Percentiles rank a stretch among this genome's conserved stretches.
phyloP scores from a whole-genome alignment of 108 stramenopile genomes.

The Pseudonitzschia pungens region DNA sequence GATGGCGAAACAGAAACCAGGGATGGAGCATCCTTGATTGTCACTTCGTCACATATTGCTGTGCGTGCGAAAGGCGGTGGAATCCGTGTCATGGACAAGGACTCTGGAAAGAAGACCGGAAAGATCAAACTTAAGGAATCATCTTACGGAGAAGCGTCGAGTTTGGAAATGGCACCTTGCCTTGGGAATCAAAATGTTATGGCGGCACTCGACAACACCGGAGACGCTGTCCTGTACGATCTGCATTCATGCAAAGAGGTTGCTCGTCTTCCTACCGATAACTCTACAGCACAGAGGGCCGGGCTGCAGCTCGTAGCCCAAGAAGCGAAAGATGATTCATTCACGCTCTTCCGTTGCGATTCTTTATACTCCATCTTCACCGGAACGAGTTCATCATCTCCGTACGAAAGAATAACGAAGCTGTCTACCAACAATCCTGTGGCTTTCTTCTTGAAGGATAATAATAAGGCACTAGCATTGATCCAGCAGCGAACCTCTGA shows the following conservation, averaged over 20 bases:
- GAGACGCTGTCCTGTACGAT: slow-evolving; percentile 25
- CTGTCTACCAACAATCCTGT: slow-evolving; percentile 18
- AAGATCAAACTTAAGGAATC: background rate
- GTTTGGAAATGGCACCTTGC: slow-evolving; percentile 10
- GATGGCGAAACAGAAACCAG: background rate
- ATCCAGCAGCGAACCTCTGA: slow-evolving; percentile 20
- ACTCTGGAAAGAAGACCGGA: slow-evolving; percentile 36
- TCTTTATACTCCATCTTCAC: slow-evolving; percentile 16
- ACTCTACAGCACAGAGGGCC: background rate
- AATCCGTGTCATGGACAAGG: slow-evolving; percentile 30
- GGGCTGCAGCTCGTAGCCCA: slow-evolving; percentile 19
- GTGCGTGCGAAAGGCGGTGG: slow-evolving; percentile 17
- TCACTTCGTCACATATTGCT: slow-evolving; percentile 18
- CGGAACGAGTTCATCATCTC: background rate
- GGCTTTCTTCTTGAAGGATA: slow-evolving; percentile 23
- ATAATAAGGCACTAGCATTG: slow-evolving; percentile 19
- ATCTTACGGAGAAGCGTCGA: background rate
- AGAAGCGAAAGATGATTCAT: background rate
- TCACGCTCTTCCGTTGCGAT: slow-evolving; percentile 16
- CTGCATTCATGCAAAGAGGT: slow-evolving; percentile 23
- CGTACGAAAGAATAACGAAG: slow-evolving; percentile 19
- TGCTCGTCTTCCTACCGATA: slow-evolving; percentile 7
- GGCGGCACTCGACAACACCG: background rate
- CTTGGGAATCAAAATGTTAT: slow-evolving; percentile 3
- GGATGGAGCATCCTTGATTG: slow-evolving; percentile 10